Base-by-base conservation (phyloP, 768 basidiomycete genomes). In the Pulveroboletus sp. region DNA sequence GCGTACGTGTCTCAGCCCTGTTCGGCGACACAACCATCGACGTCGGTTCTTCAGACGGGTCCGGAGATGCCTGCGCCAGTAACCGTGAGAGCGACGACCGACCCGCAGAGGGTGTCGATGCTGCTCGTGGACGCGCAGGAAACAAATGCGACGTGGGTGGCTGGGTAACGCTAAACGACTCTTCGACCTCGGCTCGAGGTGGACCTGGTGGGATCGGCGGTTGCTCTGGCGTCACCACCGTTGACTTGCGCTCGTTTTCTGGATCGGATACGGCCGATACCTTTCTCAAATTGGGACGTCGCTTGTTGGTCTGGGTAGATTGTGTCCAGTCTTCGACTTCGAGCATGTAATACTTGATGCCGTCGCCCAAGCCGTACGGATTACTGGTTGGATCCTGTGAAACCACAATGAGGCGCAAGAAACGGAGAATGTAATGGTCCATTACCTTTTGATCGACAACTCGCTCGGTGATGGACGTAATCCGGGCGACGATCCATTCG, bases 301-400 rank as follows among this genome's bases (percentile, higher is more conserved):
- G 79, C 64, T 85, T 87, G 49, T 79, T 80, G 32, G 79, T 56
- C 40, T 70, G 77, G 40, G 74, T 77, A 2, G 85, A 82, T 58
- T 90, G 87, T 2, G 87, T 90, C 91, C 92, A 95, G 58, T 91
- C 89, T 64, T 95, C 92, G 19, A 94, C 92, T 68, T 94, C 88
- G 17, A 94, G 80, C 82, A 92, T 87, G 66, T 90, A 94, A 57
- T 90, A 94, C 69, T 94, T 94, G 50, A 91, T 84, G 24, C 93
- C 92, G 53, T 91, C 85, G 2, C 86, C 84, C 8, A 95, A 77
- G 1, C 85, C 84, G 65, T 90, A 94, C n/a, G 92, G 92, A 67
- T 94, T 94, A 45, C 84, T 90, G 16, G 71, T 75, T 27, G 89
- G 81, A 61, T 91, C 87, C 91, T 94, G 51, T 16, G 7, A 33